phyloP scores from a whole-genome alignment of 441 rosid species.

The Gossypium davidsonii region DNA sequence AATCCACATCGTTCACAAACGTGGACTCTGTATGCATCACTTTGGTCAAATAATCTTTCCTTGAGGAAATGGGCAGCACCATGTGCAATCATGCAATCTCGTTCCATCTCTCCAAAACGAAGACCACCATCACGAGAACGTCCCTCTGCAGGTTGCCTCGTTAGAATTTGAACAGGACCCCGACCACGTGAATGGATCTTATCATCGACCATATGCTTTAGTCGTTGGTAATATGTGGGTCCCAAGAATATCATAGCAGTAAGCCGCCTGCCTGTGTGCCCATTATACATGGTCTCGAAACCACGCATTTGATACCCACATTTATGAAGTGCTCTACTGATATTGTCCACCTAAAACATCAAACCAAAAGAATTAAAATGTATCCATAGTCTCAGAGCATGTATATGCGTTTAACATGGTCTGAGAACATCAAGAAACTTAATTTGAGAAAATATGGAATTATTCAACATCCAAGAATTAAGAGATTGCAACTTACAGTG shows the following conservation, averaged over 20 bases:
- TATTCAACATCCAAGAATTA: not conserved
- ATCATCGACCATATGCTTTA: constrained; percentile 98
- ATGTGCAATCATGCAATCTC: constrained; percentile 98
- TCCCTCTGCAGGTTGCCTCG: constrained; percentile 97
- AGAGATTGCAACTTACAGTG: constrained; percentile 51
- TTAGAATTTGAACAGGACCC: constrained; percentile 91
- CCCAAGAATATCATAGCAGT: constrained; percentile 92
- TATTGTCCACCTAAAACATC: constrained; percentile 75
- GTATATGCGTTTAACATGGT: not conserved
- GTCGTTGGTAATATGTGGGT: constrained; percentile 91
- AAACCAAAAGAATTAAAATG: not conserved
- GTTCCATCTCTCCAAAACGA: constrained; percentile 96
- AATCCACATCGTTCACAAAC: constrained; percentile 88
- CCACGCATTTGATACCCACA: constrained; percentile 99
- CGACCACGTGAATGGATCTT: constrained; percentile 98
- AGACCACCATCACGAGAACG: constrained; percentile 96
- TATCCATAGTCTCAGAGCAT: not conserved
- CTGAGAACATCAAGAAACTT: not conserved
- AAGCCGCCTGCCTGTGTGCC: constrained; percentile 90
- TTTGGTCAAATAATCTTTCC: constrained; percentile 92
- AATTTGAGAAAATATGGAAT: not conserved
- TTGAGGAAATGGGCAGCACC: constrained; percentile 91
- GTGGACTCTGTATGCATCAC: constrained; percentile 94
- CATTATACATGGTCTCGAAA: constrained; percentile 94
- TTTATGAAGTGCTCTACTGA: constrained; percentile 93